phyloP scores from a whole-genome alignment of 192 early-diverging fungal species.

The Podila clonocystis region DNA sequence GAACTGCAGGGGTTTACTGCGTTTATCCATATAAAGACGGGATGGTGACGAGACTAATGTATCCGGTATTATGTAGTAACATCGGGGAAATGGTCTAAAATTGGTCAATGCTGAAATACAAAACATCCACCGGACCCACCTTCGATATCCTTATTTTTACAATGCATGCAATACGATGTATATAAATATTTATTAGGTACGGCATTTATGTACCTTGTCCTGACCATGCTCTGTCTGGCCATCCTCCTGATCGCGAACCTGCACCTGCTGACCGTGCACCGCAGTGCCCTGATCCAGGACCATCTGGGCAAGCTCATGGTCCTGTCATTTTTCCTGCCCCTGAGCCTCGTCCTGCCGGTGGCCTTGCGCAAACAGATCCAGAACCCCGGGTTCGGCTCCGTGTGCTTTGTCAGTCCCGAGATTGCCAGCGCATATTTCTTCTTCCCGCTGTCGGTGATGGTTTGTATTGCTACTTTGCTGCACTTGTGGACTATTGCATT shows the following conservation, averaged over 20 bases:
- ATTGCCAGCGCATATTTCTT: conserved; percentile 23
- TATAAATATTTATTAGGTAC: conserved; percentile 12
- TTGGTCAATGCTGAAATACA: no score
- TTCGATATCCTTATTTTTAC: no score
- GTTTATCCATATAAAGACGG: no score
- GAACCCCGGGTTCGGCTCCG: conserved; percentile 31
- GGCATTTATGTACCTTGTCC: conserved; percentile 16
- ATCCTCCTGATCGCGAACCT: conserved; percentile 31
- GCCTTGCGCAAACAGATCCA: conserved; percentile 17
- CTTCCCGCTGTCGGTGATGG: conserved; percentile 24
- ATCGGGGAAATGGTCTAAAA: not conserved
- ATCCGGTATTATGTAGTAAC: not conserved
- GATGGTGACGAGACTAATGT: no score
- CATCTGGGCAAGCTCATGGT: conserved; percentile 18
- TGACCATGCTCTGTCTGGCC: conserved; percentile 20
- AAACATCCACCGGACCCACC: no score
- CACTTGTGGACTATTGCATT: conserved; percentile 20
- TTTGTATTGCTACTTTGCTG: conserved; percentile 19
- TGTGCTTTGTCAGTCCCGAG: conserved; percentile 29
- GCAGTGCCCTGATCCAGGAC: conserved; percentile 11
- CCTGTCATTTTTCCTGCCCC: conserved; percentile 19
- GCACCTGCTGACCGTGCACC: conserved; percentile 23
- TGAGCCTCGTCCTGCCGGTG: conserved; percentile 21
- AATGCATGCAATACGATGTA: no score
- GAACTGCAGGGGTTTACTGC: no score